A percentile compares a stretch with the other conserved stretches of the same genome.
Conservation (phyloP, 176 grass and related monocot species). For the Zoysia japonica region DNA sequence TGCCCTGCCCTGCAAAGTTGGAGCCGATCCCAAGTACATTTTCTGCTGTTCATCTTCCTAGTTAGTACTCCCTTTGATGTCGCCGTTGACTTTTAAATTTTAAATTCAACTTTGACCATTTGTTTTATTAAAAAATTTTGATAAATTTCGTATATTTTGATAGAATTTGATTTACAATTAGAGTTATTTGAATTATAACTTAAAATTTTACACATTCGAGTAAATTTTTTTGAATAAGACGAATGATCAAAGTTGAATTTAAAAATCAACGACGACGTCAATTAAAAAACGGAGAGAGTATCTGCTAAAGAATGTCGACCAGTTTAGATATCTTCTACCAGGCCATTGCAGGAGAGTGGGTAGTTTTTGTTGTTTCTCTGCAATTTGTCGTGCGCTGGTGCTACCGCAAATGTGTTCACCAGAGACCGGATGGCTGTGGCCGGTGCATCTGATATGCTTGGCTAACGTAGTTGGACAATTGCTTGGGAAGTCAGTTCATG, state of each 20-base stretch:
- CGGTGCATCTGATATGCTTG: slow-evolving; percentile 46
- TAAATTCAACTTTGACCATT: too few relatives aligned
- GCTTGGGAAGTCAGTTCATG: slow-evolving; percentile 26
- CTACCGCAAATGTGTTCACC: slow-evolving; percentile 1
- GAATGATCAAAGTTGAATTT: too few relatives aligned
- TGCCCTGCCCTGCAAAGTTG: slow-evolving; percentile 50
- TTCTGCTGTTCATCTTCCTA: slow-evolving; percentile 82
- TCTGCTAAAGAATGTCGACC: slow-evolving; percentile 64
- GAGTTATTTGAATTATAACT: too few relatives aligned
- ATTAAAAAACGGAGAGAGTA: too few relatives aligned
- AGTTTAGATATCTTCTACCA: slow-evolving; percentile 79
- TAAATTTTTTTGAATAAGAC: too few relatives aligned
- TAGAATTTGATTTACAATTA: too few relatives aligned
- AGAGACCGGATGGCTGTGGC: slow-evolving; percentile 12
- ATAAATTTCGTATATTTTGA: too few relatives aligned
- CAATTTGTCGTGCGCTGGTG: slow-evolving; percentile 38
- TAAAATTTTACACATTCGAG: too few relatives aligned
- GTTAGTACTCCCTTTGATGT: not conserved
- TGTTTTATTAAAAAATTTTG: too few relatives aligned
- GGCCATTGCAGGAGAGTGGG: slow-evolving; percentile 91
- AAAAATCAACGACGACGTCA: too few relatives aligned
- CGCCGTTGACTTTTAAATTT: too few relatives aligned
- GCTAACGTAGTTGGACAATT: slow-evolving; percentile 45
- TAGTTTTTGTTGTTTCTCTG: slow-evolving; percentile 38
- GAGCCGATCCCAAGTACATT: slow-evolving; percentile 74